Conservation (phyloP, 1,284 basidiomycete species). For the Peniophora sp. region DNA sequence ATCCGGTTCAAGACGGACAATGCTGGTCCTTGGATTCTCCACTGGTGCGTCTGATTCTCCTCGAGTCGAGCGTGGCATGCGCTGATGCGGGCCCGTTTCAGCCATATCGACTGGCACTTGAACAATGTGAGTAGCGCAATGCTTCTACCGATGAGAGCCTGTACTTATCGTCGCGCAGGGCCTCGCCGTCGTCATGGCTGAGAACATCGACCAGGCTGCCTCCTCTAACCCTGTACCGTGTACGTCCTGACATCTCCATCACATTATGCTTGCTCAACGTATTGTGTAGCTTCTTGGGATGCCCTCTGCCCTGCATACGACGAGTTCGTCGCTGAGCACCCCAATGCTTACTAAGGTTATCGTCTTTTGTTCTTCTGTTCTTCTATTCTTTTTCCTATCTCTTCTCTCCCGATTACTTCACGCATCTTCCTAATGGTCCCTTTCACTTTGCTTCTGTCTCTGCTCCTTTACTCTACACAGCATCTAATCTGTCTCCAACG, state of each 20-base stretch:
- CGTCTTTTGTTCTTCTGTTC: too few species aligned
- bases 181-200: not conserved
- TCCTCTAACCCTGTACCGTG: not conserved
- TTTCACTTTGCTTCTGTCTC: too few species aligned
- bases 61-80: not conserved
- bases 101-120: slow-evolving; percentile 1
- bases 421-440: too few species aligned
- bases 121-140: not conserved
- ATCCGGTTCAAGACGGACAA: slow-evolving; percentile 14
- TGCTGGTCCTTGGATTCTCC: not conserved
- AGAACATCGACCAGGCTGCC: not conserved
- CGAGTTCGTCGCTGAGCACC: not conserved
- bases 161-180: not conserved
- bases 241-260: not conserved
- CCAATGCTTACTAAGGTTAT: too few species aligned
- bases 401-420: too few species aligned
- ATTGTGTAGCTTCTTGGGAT: not conserved
- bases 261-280: not conserved
- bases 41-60: not conserved
- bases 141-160: too few species aligned
- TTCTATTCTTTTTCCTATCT: too few species aligned
- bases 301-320: not conserved
- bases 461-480: too few species aligned
- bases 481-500: too few species aligned
- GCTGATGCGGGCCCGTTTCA: not conserved